Evolutionary conservation across 2,329 filamentous ascomycete genomes (phyloP), one percentile per base, ranked within the genome.

Genomic region (Penicillium thymicola): DNA sequence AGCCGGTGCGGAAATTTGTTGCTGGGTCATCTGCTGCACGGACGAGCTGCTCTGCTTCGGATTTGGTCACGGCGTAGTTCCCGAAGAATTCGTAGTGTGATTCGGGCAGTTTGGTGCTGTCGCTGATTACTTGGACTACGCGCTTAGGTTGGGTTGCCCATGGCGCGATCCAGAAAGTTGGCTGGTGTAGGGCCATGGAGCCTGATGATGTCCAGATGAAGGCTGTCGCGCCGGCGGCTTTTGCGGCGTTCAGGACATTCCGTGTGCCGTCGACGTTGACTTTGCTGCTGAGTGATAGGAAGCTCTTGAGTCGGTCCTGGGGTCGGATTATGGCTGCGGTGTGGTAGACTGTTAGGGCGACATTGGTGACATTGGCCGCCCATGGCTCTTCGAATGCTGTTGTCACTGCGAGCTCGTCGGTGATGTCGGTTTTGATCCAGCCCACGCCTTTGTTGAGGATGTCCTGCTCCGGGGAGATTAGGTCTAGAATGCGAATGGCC

Each of bases 281-380:
- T 18, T 72, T 68, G 47, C 74, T 74, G 52, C 76, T 75, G 27
- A 77, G 75, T 25, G 72, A 67, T 59, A 84, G 81, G 32, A 80
- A 71, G 32, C 74, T 67, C 44, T 67, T 64, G 48, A 76, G 73
- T 7, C 82, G 77, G 54, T 85, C 82, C 16, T 73, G 76, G 0
- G 80, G 76, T 11, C 81, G 73, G 56, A 85, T 84, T 5, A 78
- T 73, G 1, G 82, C 82, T 2, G 82, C 82, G 0, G 79, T 84
- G 70, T 85, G 82, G 63, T 82, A 83, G 14, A 85, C 82, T 1
- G 82, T 84, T 25, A 85, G 69, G 1, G 82, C 81, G 4, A 79
- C 72, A 5, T 67, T 45, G 5, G 76, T 71, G 5, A 77, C 72
- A 1, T 67, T 66, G 2, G 67, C 47, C 2, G 75, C 71, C 82